These are phyloP conservation scores for Kazachstania bromeliacearum DNA, from an alignment of 805 yeast species.

Conservation along the genomic window DNA sequence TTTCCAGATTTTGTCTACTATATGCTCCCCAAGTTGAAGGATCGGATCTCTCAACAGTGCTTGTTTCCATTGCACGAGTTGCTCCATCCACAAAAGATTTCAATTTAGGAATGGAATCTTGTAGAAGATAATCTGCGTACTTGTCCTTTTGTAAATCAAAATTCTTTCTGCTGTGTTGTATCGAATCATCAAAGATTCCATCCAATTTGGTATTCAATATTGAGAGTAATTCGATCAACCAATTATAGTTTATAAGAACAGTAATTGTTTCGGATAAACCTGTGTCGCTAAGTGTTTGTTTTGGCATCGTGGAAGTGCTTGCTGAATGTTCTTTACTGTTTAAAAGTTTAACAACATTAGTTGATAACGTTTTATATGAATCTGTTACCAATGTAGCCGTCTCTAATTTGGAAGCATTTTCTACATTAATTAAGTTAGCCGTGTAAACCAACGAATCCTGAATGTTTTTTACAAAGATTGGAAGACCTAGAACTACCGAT, in stretches of 20 bases:
- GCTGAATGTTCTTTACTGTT: constrained; percentile 1
- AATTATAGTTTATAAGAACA: constrained; percentile 44
- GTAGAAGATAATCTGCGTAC: constrained; percentile 41
- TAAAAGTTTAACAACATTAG: constrained; percentile 1
- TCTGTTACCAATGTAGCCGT: constrained; percentile 1
- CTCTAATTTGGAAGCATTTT: constrained; percentile 3
- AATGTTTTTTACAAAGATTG: constrained; percentile 34
- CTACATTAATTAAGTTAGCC: constrained; percentile 1
- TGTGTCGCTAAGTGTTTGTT: constrained; percentile 2
- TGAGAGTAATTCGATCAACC: constrained; percentile 37
- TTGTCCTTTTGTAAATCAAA: constrained; percentile 29
- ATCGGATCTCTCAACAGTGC: constrained; percentile 10
- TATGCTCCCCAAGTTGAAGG: constrained; percentile 51
- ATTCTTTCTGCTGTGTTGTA: constrained; percentile 19
- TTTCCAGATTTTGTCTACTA: constrained; percentile 47
- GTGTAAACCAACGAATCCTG: constrained; percentile 29
- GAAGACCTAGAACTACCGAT: constrained; percentile 38
- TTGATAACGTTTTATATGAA: constrained; percentile 3
- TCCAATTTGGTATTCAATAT: constrained; percentile 13
- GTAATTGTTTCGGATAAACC: constrained; percentile 36
- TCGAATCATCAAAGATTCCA: constrained; percentile 13
- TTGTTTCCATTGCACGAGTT: constrained; percentile 35
- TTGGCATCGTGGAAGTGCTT: background rate
- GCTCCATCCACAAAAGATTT: constrained; percentile 56
- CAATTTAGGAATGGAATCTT: constrained; percentile 56